These are phyloP conservation scores for Ceratonia siliqua DNA, from an alignment of 306 rosid genomes.

Conservation along the genomic window DNA sequence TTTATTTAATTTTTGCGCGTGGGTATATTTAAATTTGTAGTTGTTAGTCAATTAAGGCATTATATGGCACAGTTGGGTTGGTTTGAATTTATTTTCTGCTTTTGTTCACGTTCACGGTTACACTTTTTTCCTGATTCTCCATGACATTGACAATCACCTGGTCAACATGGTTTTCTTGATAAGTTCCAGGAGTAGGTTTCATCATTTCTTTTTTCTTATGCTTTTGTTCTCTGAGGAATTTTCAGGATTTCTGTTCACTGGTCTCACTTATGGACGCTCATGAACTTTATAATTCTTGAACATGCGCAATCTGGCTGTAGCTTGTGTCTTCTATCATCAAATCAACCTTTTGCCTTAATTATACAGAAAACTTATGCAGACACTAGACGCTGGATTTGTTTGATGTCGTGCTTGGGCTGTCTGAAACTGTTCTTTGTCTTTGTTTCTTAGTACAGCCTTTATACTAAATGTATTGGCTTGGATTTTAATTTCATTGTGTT, in stretches of 20 bases:
- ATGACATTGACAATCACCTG: conserved; percentile 15
- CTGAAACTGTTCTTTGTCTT: background rate
- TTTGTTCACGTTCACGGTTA: conserved; percentile 17
- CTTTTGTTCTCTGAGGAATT: background rate
- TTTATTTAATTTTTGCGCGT: conserved; percentile 23
- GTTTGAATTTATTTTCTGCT: conserved; percentile 41
- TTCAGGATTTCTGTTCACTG: background rate
- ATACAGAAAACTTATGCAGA: background rate
- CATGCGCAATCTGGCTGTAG: background rate
- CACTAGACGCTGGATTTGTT: background rate
- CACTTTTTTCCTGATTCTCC: conserved; percentile 1
- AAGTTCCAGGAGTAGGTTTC: background rate
- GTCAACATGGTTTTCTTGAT: conserved; percentile 20
- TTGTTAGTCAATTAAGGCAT: conserved; percentile 45
- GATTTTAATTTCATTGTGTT: conserved; percentile 23
- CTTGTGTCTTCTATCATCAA: background rate
- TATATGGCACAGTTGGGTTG: conserved; percentile 51
- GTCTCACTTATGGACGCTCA: background rate
- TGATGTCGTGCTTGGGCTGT: background rate
- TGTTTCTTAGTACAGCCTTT: conserved; percentile 23
- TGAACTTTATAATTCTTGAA: background rate
- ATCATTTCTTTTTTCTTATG: background rate
- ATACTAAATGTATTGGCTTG: conserved; percentile 31
- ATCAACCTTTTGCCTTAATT: background rate
- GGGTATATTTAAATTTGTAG: conserved; percentile 28